Conservation (phyloP, 495 filamentous ascomycete genomes). For the Aspergillus baeticus region DNA sequence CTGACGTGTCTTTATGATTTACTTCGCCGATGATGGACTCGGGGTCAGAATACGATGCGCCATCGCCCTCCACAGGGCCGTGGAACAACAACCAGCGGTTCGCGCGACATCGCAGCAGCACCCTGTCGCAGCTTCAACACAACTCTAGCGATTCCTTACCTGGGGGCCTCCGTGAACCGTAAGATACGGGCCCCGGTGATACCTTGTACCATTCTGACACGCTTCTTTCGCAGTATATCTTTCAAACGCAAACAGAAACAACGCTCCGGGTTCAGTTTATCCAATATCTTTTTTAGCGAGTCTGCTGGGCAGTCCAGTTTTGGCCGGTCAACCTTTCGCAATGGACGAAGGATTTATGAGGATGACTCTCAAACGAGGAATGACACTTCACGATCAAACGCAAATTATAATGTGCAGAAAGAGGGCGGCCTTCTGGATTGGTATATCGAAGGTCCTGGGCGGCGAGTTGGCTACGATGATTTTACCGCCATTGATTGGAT, state of each 20-base stretch:
- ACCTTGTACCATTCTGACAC: slow-evolving; percentile 5
- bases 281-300: slow-evolving; percentile 46
- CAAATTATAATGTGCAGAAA: slow-evolving; percentile 50
- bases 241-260: slow-evolving; percentile 85
- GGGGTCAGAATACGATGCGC: slow-evolving; percentile 13
- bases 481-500: slow-evolving; percentile 99
- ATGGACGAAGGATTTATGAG: slow-evolving; percentile 19
- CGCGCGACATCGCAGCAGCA: slow-evolving; percentile 11
- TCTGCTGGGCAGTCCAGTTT: slow-evolving; percentile 24
- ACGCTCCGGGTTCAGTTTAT: slow-evolving; percentile 53
- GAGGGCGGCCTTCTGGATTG: slow-evolving; percentile 73
- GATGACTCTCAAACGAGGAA: slow-evolving; percentile 4
- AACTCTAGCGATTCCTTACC: slow-evolving; percentile 48
- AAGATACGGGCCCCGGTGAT: slow-evolving; percentile 8
- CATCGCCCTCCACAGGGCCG: slow-evolving; percentile 12
- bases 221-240: slow-evolving; percentile 51
- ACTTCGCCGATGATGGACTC: slow-evolving; percentile 17
- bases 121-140: neutral
- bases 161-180: slow-evolving; percentile 49
- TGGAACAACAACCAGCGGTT: slow-evolving; percentile 6
- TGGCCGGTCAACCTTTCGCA: slow-evolving; percentile 20
- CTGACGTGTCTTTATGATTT: slow-evolving; percentile 14
- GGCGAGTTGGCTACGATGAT: slow-evolving; percentile 92
- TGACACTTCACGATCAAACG: slow-evolving; percentile 33
- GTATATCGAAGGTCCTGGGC: slow-evolving; percentile 87